phyloP scores from a whole-genome alignment of 164 flowering plant species.

The Stephania japonica region DNA sequence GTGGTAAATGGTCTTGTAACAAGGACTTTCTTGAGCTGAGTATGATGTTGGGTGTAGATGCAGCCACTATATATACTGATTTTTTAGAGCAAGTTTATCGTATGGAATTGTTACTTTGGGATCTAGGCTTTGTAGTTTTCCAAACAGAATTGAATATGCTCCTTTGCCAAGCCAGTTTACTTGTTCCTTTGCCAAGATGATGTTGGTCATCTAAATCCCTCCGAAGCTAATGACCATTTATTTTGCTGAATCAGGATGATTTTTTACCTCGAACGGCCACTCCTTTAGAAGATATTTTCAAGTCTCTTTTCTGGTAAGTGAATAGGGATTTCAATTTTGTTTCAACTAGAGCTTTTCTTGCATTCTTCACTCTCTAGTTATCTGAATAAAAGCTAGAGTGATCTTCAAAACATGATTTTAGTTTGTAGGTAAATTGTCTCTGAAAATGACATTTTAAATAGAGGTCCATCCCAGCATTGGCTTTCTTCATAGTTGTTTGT shows the following conservation, averaged over 20 bases:
- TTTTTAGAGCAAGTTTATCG: no score
- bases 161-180: background rate
- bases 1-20: no score
- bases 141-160: no score
- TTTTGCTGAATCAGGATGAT: slow-evolving; percentile 69
- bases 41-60: no score
- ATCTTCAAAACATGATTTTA: background rate
- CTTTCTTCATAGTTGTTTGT: no score
- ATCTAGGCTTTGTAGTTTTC: no score
- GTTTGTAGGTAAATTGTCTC: no score
- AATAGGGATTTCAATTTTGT: slow-evolving; percentile 19
- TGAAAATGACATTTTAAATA: no score
- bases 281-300: slow-evolving; percentile 84
- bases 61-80: no score
- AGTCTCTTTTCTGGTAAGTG: slow-evolving; percentile 90
- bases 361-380: background rate
- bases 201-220: background rate
- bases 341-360: background rate
- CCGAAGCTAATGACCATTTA: slow-evolving; percentile 6
- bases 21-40: no score
- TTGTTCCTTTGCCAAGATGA: background rate
- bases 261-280: slow-evolving; percentile 94
- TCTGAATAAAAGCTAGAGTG: background rate
- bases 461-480: no score
- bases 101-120: no score